Evolutionary conservation across 352 stramenopile species (phyloP).

Genomic region (Phytophthora niederhauseri): DNA sequence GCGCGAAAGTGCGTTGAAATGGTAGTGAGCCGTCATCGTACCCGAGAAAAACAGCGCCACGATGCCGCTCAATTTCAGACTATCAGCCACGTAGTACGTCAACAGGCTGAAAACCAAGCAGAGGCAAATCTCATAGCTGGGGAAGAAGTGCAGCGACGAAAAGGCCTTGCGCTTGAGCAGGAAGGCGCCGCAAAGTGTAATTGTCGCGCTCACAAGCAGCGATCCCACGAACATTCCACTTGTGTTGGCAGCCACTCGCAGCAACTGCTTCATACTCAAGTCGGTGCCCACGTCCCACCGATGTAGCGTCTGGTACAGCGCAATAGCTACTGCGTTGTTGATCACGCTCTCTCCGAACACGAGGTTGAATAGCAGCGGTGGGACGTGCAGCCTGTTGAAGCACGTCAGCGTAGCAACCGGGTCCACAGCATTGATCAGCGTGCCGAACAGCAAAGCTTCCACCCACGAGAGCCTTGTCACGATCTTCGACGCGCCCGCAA

Average conservation of each 20-base stretch:
- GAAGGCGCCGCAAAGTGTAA: constrained; percentile 78
- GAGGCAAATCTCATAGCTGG: constrained; percentile 86
- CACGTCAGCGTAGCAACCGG: constrained; percentile 94
- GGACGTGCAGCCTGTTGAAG: constrained; percentile 90
- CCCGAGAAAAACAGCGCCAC: constrained; percentile 95
- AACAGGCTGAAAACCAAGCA: constrained; percentile 87
- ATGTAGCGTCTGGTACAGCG: constrained; percentile 92
- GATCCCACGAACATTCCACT: constrained; percentile 80
- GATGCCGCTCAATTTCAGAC: constrained; percentile 89
- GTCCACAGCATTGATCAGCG: constrained; percentile 94
- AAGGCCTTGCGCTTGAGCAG: constrained; percentile 81
- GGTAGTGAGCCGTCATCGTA: constrained; percentile 88
- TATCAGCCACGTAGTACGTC: constrained; percentile 83
- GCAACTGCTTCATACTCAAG: constrained; percentile 65
- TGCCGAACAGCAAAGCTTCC: constrained; percentile 92
- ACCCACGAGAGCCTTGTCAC: constrained; percentile 87
- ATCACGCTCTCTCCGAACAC: constrained; percentile 96
- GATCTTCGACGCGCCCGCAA: constrained; percentile 59
- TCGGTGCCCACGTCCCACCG: constrained; percentile 87
- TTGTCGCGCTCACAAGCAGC: constrained; percentile 68
- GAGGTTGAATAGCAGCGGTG: constrained; percentile 94
- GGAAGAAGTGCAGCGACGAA: constrained; percentile 75
- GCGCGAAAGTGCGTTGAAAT: constrained; percentile 84
- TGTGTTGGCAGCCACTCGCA: constrained; percentile 68
- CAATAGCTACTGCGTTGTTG: constrained; percentile 95